phyloP scores from a whole-genome alignment of 768 basidiomycete species.

The Leccinum obscurum region DNA sequence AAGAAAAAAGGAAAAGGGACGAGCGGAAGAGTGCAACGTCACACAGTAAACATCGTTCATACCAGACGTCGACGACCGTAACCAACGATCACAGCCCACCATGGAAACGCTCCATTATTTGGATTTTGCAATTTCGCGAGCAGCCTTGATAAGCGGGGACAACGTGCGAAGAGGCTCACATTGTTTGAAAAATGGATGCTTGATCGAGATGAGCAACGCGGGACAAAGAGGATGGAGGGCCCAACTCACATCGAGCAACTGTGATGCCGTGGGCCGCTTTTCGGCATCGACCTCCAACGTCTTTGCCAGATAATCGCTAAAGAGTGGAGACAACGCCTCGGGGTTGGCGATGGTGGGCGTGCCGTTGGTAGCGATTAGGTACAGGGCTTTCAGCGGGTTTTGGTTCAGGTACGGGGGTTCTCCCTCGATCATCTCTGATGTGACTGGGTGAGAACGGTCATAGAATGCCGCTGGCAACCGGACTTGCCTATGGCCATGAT shows the following conservation, averaged over 20 bases:
- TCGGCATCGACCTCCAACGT: constrained; percentile 94
- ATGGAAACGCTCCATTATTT: constrained; percentile 28
- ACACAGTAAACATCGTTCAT: constrained; percentile 16
- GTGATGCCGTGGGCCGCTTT: constrained; percentile 84
- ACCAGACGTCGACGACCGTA: background rate
- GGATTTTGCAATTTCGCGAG: constrained; percentile 78
- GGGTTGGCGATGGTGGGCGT: constrained; percentile 97
- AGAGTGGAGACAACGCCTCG: constrained; percentile 67
- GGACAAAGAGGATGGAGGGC: background rate
- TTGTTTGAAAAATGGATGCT: constrained; percentile 88
- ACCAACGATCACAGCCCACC: background rate
- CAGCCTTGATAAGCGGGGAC: constrained; percentile 89
- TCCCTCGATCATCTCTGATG: constrained; percentile 93
- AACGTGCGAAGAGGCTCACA: constrained; percentile 86
- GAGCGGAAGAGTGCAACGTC: background rate
- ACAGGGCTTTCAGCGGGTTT: constrained; percentile 94
- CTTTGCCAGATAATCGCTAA: constrained; percentile 87
- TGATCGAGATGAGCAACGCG: constrained; percentile 11
- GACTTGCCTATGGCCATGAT: constrained; percentile 91
- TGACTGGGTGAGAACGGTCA: constrained; percentile 8
- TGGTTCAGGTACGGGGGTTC: constrained; percentile 96
- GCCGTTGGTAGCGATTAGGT: constrained; percentile 97
- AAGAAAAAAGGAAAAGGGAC: constrained; percentile 5
- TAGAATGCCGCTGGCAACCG: background rate
- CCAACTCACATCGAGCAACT: constrained; percentile 67